phyloP scores from a whole-genome alignment of 331 rosid genomes.

The Erythrophleum ivorense region DNA sequence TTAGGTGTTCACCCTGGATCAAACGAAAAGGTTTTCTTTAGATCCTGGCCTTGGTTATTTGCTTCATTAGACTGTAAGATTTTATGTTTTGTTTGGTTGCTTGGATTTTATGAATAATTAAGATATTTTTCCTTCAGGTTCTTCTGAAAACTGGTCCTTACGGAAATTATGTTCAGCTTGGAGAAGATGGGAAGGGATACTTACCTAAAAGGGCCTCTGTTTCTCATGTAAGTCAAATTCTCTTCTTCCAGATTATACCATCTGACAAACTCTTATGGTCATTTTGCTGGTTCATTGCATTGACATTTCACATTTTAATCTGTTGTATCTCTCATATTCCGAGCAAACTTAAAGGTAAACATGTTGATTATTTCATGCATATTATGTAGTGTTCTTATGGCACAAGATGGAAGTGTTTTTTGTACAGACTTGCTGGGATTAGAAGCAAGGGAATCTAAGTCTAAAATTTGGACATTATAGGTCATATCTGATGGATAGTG shows the following conservation, averaged over 20 bases:
- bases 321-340: slow-evolving; percentile 15
- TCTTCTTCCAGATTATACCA: slow-evolving; percentile 15
- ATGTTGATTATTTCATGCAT: slow-evolving; percentile 4
- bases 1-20: slow-evolving; percentile 75
- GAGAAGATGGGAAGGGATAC: slow-evolving; percentile 86
- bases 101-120: slow-evolving; percentile 41
- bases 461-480: not conserved
- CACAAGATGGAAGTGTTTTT: not conserved
- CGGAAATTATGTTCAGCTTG: slow-evolving; percentile 91
- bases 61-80: slow-evolving; percentile 13
- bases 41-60: slow-evolving; percentile 25
- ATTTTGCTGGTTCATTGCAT: slow-evolving; percentile 19
- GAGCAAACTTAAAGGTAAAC: not conserved
- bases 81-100: slow-evolving; percentile 28
- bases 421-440: not conserved
- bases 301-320: not conserved
- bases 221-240: slow-evolving; percentile 72
- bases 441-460: not conserved
- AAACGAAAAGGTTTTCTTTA: slow-evolving; percentile 69
- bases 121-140: slow-evolving; percentile 56
- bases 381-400: slow-evolving; percentile 22
- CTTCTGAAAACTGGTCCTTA: slow-evolving; percentile 89
- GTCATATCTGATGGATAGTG: not conserved
- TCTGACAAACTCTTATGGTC: not conserved
- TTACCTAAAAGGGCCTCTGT: slow-evolving; percentile 77